Base-by-base conservation (phyloP, 495 filamentous ascomycete species). In the Penicillium subrubescens region DNA sequence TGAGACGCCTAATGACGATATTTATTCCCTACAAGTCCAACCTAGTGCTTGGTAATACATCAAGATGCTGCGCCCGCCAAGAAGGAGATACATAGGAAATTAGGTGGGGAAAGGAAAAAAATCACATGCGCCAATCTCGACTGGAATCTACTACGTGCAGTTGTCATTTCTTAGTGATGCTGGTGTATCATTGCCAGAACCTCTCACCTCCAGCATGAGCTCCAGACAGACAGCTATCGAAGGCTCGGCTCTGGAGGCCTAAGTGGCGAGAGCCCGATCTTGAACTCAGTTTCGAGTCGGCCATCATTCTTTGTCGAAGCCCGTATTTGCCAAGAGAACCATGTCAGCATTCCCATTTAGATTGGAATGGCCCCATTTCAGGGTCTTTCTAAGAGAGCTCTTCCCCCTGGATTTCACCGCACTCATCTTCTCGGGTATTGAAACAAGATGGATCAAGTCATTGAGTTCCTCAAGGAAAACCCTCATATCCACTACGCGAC, bases 361-460 rank as follows among this genome's bases (percentile, higher is more conserved):
- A 41, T 17, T 5, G 14, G 0, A 41, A 3, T 12, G 12, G 11
- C 37, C 14, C 12, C 37, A 41, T 11, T 17, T 12, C 17, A 4
- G 6, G 37, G 4, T 41, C 12, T 41, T 25, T 51, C 25, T 51
- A 25, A 50, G 17, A 59, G 57, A 33, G 0, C 34, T 8, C 0
- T 59, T 11, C 39, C 3, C 12, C 21, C 46, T 15, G 2, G 5
- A 11, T 23, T 4, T 5, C 5, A 25, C 27, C 46, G 4, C 46
- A 51, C 19, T 25, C 14, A 19, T 21, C n/a, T 19, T 27, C 3
- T 27, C 8, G 0, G 7, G 0, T 3, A 29, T n/a, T 17, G 25
- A 7, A 53, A 29, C 19, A 51, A 48, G 2, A 70, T 70, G 68
- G 59, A 70, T 17, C 33, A 50, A 33, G 59, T 70, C 2, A 62